A percentile compares a stretch with the other conserved stretches of the same genome.
phyloP scores from a whole-genome alignment of 225 moss, liverwort and hornwort species.

The Pseudisothecium myosuroides region DNA sequence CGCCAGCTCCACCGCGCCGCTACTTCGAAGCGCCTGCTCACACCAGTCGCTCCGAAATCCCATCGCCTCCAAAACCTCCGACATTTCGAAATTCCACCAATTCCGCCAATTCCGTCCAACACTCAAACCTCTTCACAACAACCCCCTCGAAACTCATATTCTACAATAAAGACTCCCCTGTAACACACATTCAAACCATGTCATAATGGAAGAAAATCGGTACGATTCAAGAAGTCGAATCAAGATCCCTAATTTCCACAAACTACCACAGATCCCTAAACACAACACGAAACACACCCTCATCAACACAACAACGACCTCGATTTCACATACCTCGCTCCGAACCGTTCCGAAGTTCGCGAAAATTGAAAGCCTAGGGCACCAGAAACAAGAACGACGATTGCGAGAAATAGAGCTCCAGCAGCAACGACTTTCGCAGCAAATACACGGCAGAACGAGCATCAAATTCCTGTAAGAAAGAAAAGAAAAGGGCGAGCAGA shows the following conservation, averaged over 20 bases:
- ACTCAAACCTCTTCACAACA: neutral
- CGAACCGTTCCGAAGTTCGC: neutral
- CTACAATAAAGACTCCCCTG: neutral
- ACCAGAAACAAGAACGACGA: neutral
- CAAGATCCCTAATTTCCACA: neutral
- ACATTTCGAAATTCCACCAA: conserved; percentile 25
- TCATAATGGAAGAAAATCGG: neutral
- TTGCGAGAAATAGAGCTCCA: neutral
- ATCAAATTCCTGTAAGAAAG: neutral
- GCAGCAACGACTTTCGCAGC: neutral
- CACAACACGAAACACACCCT: neutral
- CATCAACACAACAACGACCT: neutral
- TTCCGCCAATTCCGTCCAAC: neutral
- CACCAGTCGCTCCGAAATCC: conserved; percentile 91
- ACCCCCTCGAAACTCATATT: neutral
- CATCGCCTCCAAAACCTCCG: conserved; percentile 76
- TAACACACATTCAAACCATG: neutral
- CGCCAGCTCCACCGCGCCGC: conserved; percentile 57
- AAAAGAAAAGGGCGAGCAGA: neutral
- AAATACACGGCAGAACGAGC: neutral
- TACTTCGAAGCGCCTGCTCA: conserved; percentile 50
- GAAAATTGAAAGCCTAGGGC: neutral
- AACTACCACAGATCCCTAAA: neutral
- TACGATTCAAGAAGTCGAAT: neutral
- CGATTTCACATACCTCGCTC: neutral